Conservation (phyloP, 441 rosid species). For the Corymbia calophylla region DNA sequence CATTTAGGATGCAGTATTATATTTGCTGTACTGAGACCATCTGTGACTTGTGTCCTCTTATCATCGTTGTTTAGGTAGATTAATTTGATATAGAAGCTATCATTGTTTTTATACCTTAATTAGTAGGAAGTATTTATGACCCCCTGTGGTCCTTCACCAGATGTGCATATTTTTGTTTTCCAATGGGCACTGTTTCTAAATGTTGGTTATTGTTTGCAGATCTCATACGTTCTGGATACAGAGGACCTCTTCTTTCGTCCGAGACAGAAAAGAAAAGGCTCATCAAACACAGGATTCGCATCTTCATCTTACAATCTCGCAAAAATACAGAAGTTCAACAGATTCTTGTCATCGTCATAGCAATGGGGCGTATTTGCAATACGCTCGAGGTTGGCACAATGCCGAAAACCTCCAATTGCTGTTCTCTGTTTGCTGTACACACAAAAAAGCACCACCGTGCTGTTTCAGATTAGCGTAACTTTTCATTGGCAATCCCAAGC, state of each 20-base stretch:
- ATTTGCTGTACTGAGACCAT: neutral
- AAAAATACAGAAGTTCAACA: constrained; percentile 49
- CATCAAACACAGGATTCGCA: constrained; percentile 1
- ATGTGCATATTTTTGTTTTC: neutral
- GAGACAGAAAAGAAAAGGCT: constrained; percentile 26
- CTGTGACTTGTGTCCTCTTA: neutral
- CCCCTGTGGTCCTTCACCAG: neutral
- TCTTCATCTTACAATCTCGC: constrained; percentile 15
- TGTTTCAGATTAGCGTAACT: neutral
- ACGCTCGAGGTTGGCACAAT: neutral
- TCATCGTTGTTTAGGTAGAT: neutral
- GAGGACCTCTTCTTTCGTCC: constrained; percentile 75
- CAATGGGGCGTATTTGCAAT: neutral
- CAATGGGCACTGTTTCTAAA: neutral
- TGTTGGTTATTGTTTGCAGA: constrained; percentile 30
- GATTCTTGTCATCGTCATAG: constrained; percentile 30
- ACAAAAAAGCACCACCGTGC: neutral
- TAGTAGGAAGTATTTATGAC: neutral
- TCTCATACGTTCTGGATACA: constrained; percentile 90
- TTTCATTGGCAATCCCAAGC: neutral
- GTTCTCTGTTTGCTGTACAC: neutral
- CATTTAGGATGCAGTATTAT: neutral
- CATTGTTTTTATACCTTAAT: neutral
- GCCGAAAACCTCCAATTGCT: neutral
- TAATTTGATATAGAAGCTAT: neutral